These are phyloP conservation scores for Pterocarpus santalinus DNA, from an alignment of 306 rosid species.

Conservation along the genomic window DNA sequence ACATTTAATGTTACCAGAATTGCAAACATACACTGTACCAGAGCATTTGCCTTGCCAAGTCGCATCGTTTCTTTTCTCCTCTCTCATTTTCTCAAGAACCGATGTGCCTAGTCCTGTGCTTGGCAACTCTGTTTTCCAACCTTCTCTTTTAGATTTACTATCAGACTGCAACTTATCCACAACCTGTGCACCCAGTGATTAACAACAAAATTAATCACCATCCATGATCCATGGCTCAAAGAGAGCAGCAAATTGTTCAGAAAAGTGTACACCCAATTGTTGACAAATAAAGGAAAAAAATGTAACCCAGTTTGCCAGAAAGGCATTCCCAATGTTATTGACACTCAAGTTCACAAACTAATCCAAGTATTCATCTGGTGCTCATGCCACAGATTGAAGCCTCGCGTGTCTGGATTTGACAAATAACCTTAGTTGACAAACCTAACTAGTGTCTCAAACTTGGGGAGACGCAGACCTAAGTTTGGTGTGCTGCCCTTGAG, in stretches of 20 bases:
- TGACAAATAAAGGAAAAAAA: conserved; percentile 6
- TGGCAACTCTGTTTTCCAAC: conserved; percentile 84
- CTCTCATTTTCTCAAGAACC: conserved; percentile 75
- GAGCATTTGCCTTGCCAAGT: conserved; percentile 99
- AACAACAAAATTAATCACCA: conserved; percentile 39
- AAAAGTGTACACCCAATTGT: neutral
- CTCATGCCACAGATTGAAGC: conserved; percentile 6
- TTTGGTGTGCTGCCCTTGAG: neutral
- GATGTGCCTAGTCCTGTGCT: conserved; percentile 68
- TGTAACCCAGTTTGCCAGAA: conserved; percentile 7
- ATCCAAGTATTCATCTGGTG: neutral
- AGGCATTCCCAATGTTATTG: neutral
- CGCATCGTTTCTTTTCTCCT: conserved; percentile 76
- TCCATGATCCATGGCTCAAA: conserved; percentile 12
- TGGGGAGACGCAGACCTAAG: too few relatives aligned
- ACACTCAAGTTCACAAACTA: conserved; percentile 16
- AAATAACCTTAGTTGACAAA: conserved; percentile 21
- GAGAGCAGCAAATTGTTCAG: conserved; percentile 12
- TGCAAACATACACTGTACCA: conserved; percentile 95
- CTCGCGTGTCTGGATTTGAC: conserved; percentile 17
- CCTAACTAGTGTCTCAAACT: conserved; percentile 3
- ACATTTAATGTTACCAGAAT: conserved; percentile 19
- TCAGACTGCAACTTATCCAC: conserved; percentile 83
- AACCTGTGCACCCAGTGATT: conserved; percentile 64
- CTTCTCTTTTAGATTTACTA: conserved; percentile 73